These are phyloP conservation scores for Saccharomyces hybrid DNA, from an alignment of 1,139 yeast species.

Conservation along the genomic window DNA sequence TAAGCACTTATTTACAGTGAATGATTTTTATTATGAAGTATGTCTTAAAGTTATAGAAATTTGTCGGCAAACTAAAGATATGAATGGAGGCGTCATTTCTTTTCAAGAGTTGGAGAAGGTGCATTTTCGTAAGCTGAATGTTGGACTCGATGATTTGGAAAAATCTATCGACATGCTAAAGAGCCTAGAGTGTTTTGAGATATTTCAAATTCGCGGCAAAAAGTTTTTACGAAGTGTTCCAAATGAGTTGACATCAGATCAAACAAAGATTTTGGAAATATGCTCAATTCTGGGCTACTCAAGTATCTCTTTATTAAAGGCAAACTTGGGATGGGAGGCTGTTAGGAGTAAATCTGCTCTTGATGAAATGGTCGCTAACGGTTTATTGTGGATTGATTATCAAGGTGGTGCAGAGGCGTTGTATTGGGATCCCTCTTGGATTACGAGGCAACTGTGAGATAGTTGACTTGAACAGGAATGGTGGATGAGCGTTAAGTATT, in stretches of 20 bases:
- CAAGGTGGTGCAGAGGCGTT: slow-evolving; percentile 41
- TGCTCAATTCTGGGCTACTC: slow-evolving; percentile 70
- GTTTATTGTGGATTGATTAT: slow-evolving; percentile 76
- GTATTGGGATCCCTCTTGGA: slow-evolving; percentile 62
- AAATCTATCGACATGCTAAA: slow-evolving; percentile 40
- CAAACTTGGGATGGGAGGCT: slow-evolving; percentile 66
- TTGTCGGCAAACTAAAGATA: slow-evolving; percentile 59
- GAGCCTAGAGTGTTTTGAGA: slow-evolving; percentile 39
- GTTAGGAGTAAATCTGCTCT: slow-evolving; percentile 56
- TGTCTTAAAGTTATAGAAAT: slow-evolving; percentile 68
- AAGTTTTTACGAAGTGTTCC: slow-evolving; percentile 43
- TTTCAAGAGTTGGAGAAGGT: slow-evolving; percentile 47
- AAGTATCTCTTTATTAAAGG: slow-evolving; percentile 52
- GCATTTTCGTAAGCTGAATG: slow-evolving; percentile 33
- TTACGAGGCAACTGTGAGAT: slow-evolving; percentile 11
- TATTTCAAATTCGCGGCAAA: slow-evolving; percentile 36
- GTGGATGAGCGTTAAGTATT: neutral
- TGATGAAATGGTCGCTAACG: slow-evolving; percentile 73
- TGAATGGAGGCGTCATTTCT: slow-evolving; percentile 75
- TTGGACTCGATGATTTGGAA: slow-evolving; percentile 42
- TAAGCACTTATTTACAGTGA: slow-evolving; percentile 36
- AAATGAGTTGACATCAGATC: slow-evolving; percentile 54
- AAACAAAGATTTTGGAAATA: slow-evolving; percentile 59
- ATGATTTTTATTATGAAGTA: slow-evolving; percentile 56
- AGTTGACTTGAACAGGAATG: neutral